Percentiles rank a stretch among this genome's conserved stretches.
These are phyloP conservation scores for Lachancea kluyveri DNA, from an alignment of 805 yeast genomes.

Conservation along the genomic window DNA sequence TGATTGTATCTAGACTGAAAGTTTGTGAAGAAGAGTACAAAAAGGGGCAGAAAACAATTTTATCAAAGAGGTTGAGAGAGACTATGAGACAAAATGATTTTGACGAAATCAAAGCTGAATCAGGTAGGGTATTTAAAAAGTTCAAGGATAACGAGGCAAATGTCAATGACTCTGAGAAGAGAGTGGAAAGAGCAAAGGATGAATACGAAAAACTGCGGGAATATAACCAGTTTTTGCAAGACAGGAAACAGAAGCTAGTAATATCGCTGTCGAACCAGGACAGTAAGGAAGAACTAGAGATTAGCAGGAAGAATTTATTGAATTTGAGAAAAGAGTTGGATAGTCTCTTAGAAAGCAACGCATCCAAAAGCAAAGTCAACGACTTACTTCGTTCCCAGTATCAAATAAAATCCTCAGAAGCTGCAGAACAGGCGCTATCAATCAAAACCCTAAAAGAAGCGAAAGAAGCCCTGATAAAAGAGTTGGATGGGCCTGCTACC, in stretches of 20 bases:
- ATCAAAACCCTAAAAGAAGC: slow-evolving; percentile 21
- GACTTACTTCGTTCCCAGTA: slow-evolving; percentile 36
- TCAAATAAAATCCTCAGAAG: slow-evolving; percentile 40
- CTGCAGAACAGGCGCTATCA: slow-evolving; percentile 37
- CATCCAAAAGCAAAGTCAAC: slow-evolving; percentile 21
- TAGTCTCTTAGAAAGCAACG: slow-evolving; percentile 54
- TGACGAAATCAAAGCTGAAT: slow-evolving; percentile 35
- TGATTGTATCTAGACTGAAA: slow-evolving; percentile 32
- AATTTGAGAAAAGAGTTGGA: slow-evolving; percentile 15
- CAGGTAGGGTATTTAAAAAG: slow-evolving; percentile 37
- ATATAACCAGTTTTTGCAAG: slow-evolving; percentile 8
- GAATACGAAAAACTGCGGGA: slow-evolving; percentile 15
- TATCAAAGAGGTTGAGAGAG: slow-evolving; percentile 30
- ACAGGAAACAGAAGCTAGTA: slow-evolving; percentile 9
- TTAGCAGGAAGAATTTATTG: slow-evolving; percentile 12
- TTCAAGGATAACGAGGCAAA: slow-evolving; percentile 20
- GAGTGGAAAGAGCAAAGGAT: slow-evolving; percentile 16
- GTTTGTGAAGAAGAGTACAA: slow-evolving; percentile 23
- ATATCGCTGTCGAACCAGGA: slow-evolving; percentile 6
- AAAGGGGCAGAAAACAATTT: slow-evolving; percentile 17
- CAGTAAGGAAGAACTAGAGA: slow-evolving; percentile 9
- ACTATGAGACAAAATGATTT: slow-evolving; percentile 35
- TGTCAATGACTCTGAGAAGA: slow-evolving; percentile 21
- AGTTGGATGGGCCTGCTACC: slow-evolving; percentile 32
- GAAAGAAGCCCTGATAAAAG: slow-evolving; percentile 23